phyloP scores from a whole-genome alignment of 164 flowering plant species.

The Platanus orientalis region DNA sequence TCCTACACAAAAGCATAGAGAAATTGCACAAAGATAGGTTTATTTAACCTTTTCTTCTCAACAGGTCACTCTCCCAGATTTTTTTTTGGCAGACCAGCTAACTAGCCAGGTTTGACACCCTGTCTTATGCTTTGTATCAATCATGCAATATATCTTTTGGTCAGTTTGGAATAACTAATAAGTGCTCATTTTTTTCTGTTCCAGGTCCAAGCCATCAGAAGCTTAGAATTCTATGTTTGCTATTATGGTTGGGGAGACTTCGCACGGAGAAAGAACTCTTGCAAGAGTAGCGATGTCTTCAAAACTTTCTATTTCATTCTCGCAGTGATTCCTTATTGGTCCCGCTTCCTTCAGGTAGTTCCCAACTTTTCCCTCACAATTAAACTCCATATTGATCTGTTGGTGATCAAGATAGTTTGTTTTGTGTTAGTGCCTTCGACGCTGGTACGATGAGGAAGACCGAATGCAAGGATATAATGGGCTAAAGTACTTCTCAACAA shows the following conservation, averaged over 20 bases:
- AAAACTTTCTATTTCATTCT: constrained; percentile 26
- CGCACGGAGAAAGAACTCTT: constrained; percentile 35
- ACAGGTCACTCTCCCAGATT: constrained; percentile 59
- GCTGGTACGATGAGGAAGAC: constrained; percentile 62
- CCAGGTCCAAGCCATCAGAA: constrained; percentile 76
- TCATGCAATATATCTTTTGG: background rate
- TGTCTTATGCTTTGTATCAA: background rate
- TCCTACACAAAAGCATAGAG: background rate
- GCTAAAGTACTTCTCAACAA: constrained; percentile 54
- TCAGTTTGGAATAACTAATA: background rate
- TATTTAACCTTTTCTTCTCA: background rate
- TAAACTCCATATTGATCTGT: too few relatives aligned
- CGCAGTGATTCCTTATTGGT: constrained; percentile 6
- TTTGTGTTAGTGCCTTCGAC: constrained; percentile 59
- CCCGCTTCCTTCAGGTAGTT: constrained; percentile 29
- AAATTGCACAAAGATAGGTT: background rate
- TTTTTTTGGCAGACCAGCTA: constrained; percentile 65
- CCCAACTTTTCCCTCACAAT: too few relatives aligned
- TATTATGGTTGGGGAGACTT: constrained; percentile 66
- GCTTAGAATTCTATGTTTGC: too few relatives aligned
- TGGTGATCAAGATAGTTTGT: background rate
- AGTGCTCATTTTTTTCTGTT: background rate
- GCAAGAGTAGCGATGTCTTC: constrained; percentile 6
- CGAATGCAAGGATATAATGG: constrained; percentile 54
- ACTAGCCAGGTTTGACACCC: constrained; percentile 56